Evolutionary conservation across 192 early-diverging fungal species (phyloP).

Genomic region (Umbelopsis ramanniana): DNA sequence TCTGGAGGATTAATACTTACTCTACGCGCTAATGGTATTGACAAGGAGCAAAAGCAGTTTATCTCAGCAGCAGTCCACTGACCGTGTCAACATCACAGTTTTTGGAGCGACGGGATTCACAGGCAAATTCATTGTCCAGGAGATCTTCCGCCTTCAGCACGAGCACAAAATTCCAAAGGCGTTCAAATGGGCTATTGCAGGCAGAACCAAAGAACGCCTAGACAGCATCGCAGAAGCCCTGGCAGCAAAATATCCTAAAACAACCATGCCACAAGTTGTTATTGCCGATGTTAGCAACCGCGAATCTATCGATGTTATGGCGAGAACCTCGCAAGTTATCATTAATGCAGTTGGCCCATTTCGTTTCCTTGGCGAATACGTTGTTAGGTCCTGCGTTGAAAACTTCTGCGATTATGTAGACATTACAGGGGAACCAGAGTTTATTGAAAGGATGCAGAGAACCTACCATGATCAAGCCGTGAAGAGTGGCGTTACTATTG

Average conservation of each 20-base stretch:
- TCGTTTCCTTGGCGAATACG: conserved; percentile 67
- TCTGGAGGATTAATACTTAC: not conserved
- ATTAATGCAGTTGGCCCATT: conserved; percentile 71
- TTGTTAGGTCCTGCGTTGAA: conserved; percentile 62
- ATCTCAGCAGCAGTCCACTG: not conserved
- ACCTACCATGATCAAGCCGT: conserved; percentile 57
- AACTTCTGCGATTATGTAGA: conserved; percentile 61
- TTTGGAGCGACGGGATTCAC: conserved; percentile 69
- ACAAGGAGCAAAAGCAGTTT: conserved; percentile 17
- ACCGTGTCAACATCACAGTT: conserved; percentile 48
- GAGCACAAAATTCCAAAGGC: conserved; percentile 2
- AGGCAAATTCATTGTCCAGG: conserved; percentile 53
- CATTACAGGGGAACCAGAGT: conserved; percentile 66
- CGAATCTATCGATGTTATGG: conserved; percentile 31
- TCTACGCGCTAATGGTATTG: not conserved
- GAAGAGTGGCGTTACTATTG: conserved; percentile 54
- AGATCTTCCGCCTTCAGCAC: conserved; percentile 36
- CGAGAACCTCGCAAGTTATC: conserved; percentile 36
- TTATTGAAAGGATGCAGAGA: conserved; percentile 65
- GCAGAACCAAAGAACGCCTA: conserved; percentile 20
- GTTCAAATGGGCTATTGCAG: conserved; percentile 42
- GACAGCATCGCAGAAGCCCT: conserved; percentile 25
- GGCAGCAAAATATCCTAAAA: conserved; percentile 15
- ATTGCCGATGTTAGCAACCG: conserved; percentile 49
- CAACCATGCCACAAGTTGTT: conserved; percentile 39